Conservation (phyloP, 352 stramenopile genomes). For the Paralagenidium karlingii region DNA sequence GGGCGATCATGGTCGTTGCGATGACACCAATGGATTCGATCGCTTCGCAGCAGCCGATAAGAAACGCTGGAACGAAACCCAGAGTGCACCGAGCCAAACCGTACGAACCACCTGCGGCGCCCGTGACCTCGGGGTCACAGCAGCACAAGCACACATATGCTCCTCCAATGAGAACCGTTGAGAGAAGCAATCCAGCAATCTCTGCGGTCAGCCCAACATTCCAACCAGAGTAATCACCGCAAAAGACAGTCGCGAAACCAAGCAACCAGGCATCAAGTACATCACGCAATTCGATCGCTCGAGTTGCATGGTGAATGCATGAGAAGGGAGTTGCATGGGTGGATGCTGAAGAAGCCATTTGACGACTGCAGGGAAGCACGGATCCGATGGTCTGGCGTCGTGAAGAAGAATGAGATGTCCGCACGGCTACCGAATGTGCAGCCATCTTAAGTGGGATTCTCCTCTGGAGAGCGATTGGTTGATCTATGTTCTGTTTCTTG, state of each 20-base stretch:
- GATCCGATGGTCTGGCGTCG: too few species aligned
- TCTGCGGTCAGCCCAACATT: constrained; percentile 14
- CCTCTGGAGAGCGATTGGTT: too few species aligned
- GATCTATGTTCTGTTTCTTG: too few species aligned
- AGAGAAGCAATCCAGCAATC: constrained; percentile 10
- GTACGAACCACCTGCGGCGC: constrained; percentile 16
- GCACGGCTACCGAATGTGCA: too few species aligned
- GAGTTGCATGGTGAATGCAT: too few species aligned
- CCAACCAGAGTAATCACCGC: constrained; percentile 22
- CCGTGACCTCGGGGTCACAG: constrained; percentile 16
- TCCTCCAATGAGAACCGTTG: constrained; percentile 9
- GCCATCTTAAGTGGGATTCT: too few species aligned
- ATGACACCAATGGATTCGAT: constrained; percentile 21
- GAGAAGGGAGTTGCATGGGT: too few species aligned
- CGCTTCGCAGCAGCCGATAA: constrained; percentile 18
- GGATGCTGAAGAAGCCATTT: too few species aligned
- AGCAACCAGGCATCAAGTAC: constrained; percentile 17
- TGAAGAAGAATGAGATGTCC: too few species aligned
- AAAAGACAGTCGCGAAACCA: constrained; percentile 16
- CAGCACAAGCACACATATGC: constrained; percentile 15
- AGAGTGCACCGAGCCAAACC: constrained; percentile 16
- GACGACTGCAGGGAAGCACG: too few species aligned
- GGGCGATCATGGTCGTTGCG: constrained; percentile 9
- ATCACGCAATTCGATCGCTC: too few species aligned
- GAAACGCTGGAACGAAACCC: constrained; percentile 15